Evolutionary conservation across 108 stramenopile species (phyloP).

Genomic region (Pseudonitzschia multiseries): DNA sequence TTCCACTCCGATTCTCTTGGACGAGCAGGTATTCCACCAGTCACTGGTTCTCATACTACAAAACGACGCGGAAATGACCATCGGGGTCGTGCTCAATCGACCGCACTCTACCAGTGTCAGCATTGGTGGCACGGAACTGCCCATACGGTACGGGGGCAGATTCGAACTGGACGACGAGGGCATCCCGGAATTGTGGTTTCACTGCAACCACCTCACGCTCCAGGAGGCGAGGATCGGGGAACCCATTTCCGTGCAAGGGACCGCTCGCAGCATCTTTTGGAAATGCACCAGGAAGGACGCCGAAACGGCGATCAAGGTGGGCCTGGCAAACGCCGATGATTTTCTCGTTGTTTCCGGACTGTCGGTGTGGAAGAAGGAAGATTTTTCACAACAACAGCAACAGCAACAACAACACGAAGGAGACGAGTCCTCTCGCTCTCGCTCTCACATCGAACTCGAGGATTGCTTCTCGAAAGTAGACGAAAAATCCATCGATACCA

Average conservation of each 20-base stretch:
- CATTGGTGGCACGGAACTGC: conserved; percentile 26
- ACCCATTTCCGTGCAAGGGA: conserved; percentile 41
- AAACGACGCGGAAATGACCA: conserved; percentile 56
- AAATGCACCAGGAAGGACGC: conserved; percentile 70
- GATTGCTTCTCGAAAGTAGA: conserved; percentile 65
- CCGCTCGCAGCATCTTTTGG: conserved; percentile 37
- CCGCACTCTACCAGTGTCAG: conserved; percentile 57
- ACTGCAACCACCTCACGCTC: conserved; percentile 50
- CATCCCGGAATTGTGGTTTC: conserved; percentile 66
- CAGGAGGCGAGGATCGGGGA: conserved; percentile 53
- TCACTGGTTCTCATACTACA: conserved; percentile 63
- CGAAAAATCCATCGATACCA: conserved; percentile 27
- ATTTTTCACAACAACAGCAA: conserved; percentile 37
- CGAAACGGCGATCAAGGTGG: conserved; percentile 48
- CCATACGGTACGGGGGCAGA: conserved; percentile 75
- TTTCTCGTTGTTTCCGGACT: conserved; percentile 70
- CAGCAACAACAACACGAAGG: too few relatives aligned
- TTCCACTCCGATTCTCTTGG: conserved; percentile 67
- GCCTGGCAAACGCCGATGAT: conserved; percentile 56
- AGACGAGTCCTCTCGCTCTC: conserved; percentile 43
- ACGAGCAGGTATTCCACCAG: conserved; percentile 82
- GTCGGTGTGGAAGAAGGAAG: conserved; percentile 60
- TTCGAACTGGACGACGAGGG: conserved; percentile 63
- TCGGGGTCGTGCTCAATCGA: conserved; percentile 75
- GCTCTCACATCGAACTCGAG: conserved; percentile 52